Evolutionary conservation across 805 yeast species (phyloP).

Genomic region (Jamesozyma spencerorum): DNA sequence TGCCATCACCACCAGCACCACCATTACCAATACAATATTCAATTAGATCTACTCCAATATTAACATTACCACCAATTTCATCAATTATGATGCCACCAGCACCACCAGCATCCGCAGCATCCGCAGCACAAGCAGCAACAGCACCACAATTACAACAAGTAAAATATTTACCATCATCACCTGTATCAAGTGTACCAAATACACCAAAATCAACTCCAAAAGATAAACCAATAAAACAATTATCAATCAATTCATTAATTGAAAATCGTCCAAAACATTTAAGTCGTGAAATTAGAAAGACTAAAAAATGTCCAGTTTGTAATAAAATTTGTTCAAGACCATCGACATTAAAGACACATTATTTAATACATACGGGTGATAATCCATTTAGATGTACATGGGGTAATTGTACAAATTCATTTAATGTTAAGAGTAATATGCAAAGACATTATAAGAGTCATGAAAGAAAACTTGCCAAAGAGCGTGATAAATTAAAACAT

Average conservation of each 20-base stretch:
- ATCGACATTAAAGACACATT: slow-evolving; percentile 70
- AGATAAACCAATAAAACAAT: no score
- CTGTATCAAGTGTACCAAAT: not conserved
- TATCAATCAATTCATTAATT: no score
- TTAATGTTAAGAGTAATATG: slow-evolving; percentile 73
- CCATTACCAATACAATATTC: not conserved
- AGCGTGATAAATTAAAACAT: not conserved
- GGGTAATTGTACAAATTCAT: slow-evolving; percentile 55
- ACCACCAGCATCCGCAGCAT: no score
- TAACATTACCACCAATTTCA: not conserved
- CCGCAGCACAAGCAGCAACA: no score
- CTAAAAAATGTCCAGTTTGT: slow-evolving; percentile 46
- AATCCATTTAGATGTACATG: slow-evolving; percentile 59
- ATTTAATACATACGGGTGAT: slow-evolving; percentile 74
- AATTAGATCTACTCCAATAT: not conserved
- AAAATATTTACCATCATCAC: no score
- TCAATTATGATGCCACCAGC: not conserved
- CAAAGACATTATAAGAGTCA: slow-evolving; percentile 71
- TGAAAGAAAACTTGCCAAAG: slow-evolving; percentile 23
- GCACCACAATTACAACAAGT: no score
- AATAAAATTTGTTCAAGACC: slow-evolving; percentile 74
- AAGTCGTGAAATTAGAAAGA: slow-evolving; percentile 7
- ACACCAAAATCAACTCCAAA: not conserved
- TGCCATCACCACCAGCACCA: no score
- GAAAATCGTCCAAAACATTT: slow-evolving; percentile 3